Conservation (phyloP, 306 rosid species). For the Macrotyloma uniflorum region DNA sequence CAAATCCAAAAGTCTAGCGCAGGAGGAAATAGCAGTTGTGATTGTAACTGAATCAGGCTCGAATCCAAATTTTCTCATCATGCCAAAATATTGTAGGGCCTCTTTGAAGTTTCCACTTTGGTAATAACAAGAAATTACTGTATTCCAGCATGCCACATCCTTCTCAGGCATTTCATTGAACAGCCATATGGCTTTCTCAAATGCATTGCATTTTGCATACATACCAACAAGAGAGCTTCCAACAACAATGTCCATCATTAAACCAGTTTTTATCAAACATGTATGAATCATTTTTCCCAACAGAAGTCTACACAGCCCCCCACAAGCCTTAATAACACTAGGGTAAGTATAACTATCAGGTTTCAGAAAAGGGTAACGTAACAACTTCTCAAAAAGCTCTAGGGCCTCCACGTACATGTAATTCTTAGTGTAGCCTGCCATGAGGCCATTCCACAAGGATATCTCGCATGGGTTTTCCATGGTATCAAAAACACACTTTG, state of each 20-base stretch:
- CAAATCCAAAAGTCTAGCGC: constrained; percentile 77
- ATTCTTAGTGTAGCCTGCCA: constrained; percentile 71
- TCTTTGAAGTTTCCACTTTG: constrained; percentile 60
- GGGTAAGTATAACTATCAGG: constrained; percentile 78
- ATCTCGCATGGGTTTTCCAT: constrained; percentile 52
- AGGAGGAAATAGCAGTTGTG: constrained; percentile 59
- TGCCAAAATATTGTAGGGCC: constrained; percentile 56
- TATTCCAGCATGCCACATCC: constrained; percentile 87
- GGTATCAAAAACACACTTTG: constrained; percentile 56
- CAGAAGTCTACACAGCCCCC: constrained; percentile 52
- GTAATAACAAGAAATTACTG: constrained; percentile 74
- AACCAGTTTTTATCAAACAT: constrained; percentile 64
- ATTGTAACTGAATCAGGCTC: constrained; percentile 64
- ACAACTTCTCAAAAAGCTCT: constrained; percentile 53
- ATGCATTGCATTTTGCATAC: constrained; percentile 71
- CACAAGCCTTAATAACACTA: constrained; percentile 74
- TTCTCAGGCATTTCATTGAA: constrained; percentile 74
- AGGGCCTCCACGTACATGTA: constrained; percentile 67
- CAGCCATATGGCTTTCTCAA: constrained; percentile 53
- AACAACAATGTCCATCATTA: constrained; percentile 58
- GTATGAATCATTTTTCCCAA: constrained; percentile 60
- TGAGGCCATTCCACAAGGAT: constrained; percentile 73
- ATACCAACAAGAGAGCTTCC: constrained; percentile 64
- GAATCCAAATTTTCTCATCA: constrained; percentile 65
- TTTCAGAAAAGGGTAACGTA: constrained; percentile 41